Percentiles rank a stretch among this genome's conserved stretches.
These are phyloP conservation scores for Ormosia semicastrata DNA, from an alignment of 306 rosid genomes.

Conservation along the genomic window DNA sequence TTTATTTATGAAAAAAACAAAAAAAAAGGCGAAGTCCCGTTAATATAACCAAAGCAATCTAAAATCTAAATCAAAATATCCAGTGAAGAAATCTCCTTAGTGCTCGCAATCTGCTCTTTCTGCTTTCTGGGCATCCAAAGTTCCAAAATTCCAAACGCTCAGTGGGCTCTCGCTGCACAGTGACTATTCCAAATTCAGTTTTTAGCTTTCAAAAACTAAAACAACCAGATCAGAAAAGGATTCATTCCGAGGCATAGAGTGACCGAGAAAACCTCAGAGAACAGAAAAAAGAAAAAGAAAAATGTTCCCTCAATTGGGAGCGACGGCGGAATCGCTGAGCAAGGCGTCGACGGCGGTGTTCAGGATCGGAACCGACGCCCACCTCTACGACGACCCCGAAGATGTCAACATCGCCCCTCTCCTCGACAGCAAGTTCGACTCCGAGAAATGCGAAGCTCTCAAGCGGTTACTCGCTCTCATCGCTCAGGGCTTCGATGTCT, in stretches of 20 bases:
- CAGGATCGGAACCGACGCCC: slow-evolving; percentile 99
- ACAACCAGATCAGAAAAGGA: neutral
- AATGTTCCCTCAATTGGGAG: slow-evolving; percentile 90
- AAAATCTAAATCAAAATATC: too few relatives aligned
- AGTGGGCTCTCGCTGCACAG: neutral
- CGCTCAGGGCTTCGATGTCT: slow-evolving; percentile 93
- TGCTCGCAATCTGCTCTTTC: neutral
- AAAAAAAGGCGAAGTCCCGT: too few relatives aligned
- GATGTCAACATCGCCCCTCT: slow-evolving; percentile 81
- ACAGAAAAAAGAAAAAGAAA: neutral
- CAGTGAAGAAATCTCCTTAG: too few relatives aligned
- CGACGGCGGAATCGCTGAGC: slow-evolving; percentile 88
- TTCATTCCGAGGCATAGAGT: neutral
- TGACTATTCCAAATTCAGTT: neutral
- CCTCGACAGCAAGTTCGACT: slow-evolving; percentile 92
- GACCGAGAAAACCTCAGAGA: neutral
- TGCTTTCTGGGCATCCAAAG: neutral
- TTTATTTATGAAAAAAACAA: too few relatives aligned
- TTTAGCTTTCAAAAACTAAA: neutral
- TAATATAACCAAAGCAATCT: too few relatives aligned
- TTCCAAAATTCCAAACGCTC: neutral
- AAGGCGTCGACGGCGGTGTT: slow-evolving; percentile 92
- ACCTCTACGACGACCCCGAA: slow-evolving; percentile 97
- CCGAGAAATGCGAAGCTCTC: slow-evolving; percentile 96
- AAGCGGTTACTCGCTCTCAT: slow-evolving; percentile 94